Conservation (phyloP, 805 yeast genomes). For the Candida ovalis region DNA sequence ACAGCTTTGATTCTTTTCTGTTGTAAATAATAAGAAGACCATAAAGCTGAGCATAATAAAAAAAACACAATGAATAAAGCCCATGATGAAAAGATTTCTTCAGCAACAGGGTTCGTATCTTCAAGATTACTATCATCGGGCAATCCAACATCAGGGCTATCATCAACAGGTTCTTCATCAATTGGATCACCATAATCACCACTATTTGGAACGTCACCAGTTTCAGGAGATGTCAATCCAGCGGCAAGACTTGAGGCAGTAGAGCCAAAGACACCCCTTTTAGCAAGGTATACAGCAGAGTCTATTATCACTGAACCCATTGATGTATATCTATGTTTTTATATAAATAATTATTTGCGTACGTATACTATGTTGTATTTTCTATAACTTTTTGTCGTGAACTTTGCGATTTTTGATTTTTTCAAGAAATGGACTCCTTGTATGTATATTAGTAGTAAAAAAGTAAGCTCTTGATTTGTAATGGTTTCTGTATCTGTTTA, state of each 20-base stretch:
- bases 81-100: slow-evolving; percentile 97
- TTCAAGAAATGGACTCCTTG: too few species aligned
- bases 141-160: slow-evolving; percentile 38
- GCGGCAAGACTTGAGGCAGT: slow-evolving; percentile 16
- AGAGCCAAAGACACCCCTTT: slow-evolving; percentile 23
- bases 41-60: slow-evolving; percentile 79
- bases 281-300: slow-evolving; percentile 19
- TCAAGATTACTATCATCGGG: slow-evolving; percentile 52
- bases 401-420: too few species aligned
- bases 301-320: slow-evolving; percentile 22
- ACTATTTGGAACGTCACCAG: background rate
- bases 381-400: too few species aligned
- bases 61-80: slow-evolving; percentile 84
- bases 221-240: slow-evolving; percentile 7
- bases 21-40: slow-evolving; percentile 93
- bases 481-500: too few species aligned
- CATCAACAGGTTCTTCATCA: slow-evolving; percentile 35
- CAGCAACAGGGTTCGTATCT: slow-evolving; percentile 78
- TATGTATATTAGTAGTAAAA: too few species aligned
- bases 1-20: slow-evolving; percentile 88
- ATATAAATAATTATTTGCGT: background rate
- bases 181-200: slow-evolving; percentile 24
- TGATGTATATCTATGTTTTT: background rate
- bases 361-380: background rate
- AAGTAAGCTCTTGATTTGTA: too few species aligned